Base-by-base conservation (phyloP, 768 basidiomycete species). In the Clitopilus hobsonii region DNA sequence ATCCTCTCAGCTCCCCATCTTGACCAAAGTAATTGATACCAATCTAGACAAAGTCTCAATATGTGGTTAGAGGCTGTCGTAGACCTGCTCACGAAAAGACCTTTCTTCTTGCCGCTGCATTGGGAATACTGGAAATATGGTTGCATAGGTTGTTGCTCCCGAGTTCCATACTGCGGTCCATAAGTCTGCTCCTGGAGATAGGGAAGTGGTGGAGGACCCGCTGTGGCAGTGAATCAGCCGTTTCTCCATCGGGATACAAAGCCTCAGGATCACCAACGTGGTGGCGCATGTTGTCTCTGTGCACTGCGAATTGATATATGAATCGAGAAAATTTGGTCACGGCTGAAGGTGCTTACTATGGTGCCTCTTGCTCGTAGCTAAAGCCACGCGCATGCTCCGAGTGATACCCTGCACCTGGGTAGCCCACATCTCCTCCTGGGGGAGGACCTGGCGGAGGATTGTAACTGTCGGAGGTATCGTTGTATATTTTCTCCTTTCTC, bases 11-110 rank as follows among this genome's bases (percentile, higher is more conserved):
- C 61, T 85, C 79, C n/a, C 79, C 79, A 3, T 68, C 67, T 60
- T 85, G 83, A 0, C 89, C 87, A 20, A 77, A 65, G 66, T 98
- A 98, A 68, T 93, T 93, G 61, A 97, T 91, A 0, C 95, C 95
- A 60, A 97, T 85, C 92, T 93, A n/a, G n/a, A n/a, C n/a, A n/a
- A n/a, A n/a, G n/a, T n/a, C n/a, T n/a, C n/a, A n/a, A n/a, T n/a
- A n/a, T n/a, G n/a, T n/a, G n/a, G n/a, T n/a, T n/a, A n/a, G n/a
- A n/a, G n/a, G n/a, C n/a, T n/a, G n/a, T n/a, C n/a, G n/a, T n/a
- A 32, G 28, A 24, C 22, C 38, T 23, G 69, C 89, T 57, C 68
- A 94, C 91, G 55, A 88, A 88, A 10, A 98, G 76, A 0, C 94
- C 96, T 69, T 94, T 98, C 70, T 86, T 88, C 70, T 77, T 85